A percentile compares a stretch with the other conserved stretches of the same genome.
Conservation (phyloP, 495 filamentous ascomycete genomes). For the Xylaria longipes region DNA sequence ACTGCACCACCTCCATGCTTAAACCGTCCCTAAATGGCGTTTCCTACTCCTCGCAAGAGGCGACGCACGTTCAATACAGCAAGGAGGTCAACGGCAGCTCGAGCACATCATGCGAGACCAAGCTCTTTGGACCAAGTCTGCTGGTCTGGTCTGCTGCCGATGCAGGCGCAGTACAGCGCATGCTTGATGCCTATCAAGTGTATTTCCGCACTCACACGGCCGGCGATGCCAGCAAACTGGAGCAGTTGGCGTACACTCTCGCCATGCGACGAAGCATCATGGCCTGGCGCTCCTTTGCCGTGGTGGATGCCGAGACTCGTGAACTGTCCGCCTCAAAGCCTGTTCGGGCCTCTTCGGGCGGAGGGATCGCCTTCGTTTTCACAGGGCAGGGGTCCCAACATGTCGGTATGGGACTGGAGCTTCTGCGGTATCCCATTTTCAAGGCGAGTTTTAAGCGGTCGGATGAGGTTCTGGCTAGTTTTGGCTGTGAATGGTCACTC, state of each 20-base stretch:
- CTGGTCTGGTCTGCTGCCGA: no score
- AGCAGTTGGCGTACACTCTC: constrained; percentile 35
- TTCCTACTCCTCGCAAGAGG: no score
- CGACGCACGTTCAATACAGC: no score
- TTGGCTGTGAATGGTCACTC: constrained; percentile 42
- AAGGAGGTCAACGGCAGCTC: no score
- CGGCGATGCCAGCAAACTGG: no score
- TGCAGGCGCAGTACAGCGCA: no score
- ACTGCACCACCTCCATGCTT: constrained; percentile 31
- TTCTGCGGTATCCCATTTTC: constrained; percentile 41
- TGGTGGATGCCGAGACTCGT: constrained; percentile 28
- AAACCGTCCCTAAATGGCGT: no score
- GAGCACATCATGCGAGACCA: no score
- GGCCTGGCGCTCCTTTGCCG: constrained; percentile 37
- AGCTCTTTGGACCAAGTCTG: no score
- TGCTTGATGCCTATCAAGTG: no score
- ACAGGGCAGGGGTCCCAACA: constrained; percentile 56
- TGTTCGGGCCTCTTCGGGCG: constrained; percentile 23
- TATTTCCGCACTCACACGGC: no score
- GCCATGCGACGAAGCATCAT: constrained; percentile 29
- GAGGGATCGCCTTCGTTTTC: constrained; percentile 44
- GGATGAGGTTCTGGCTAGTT: constrained; percentile 32
- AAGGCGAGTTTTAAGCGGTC: constrained; percentile 28
- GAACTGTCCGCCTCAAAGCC: no score
- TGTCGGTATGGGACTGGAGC: constrained; percentile 54